Evolutionary conservation across 78 protist species (phyloP).

Genomic region (Dictyostelium intermedium): DNA sequence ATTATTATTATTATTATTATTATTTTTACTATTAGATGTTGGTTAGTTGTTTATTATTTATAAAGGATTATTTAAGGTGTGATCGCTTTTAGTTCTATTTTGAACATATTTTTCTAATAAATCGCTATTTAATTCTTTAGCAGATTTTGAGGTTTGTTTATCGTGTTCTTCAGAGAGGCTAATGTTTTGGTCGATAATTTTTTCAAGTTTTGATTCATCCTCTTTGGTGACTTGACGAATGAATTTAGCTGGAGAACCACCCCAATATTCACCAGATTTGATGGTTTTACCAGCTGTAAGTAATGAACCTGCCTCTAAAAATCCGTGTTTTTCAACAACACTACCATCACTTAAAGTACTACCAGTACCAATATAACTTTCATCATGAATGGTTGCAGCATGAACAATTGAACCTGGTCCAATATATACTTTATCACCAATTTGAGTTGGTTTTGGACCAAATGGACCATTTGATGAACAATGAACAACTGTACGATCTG

Average conservation of each 20-base stretch:
- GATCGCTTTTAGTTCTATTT: background rate
- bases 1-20: background rate
- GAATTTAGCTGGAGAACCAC: constrained; percentile 54
- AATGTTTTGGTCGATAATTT: background rate
- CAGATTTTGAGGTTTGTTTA: constrained; percentile 27
- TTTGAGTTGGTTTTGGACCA: constrained; percentile 40
- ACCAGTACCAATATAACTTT: constrained; percentile 60
- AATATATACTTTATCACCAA: constrained; percentile 58
- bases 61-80: background rate
- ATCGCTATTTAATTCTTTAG: constrained; percentile 30
- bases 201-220: background rate
- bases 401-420: constrained; percentile 73
- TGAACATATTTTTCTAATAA: background rate
- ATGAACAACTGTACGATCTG: constrained; percentile 70
- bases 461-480: constrained; percentile 23
- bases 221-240: constrained; percentile 38
- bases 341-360: constrained; percentile 54
- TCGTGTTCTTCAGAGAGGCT: constrained; percentile 53
- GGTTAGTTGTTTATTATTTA: background rate
- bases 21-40: background rate
- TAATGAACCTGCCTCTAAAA: constrained; percentile 57
- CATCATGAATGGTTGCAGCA: constrained; percentile 40
- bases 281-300: constrained; percentile 62
- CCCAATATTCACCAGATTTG: constrained; percentile 46
- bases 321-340: constrained; percentile 26